Conservation (phyloP, 73 alveolate species). For the Paramecium sexaurelia region DNA sequence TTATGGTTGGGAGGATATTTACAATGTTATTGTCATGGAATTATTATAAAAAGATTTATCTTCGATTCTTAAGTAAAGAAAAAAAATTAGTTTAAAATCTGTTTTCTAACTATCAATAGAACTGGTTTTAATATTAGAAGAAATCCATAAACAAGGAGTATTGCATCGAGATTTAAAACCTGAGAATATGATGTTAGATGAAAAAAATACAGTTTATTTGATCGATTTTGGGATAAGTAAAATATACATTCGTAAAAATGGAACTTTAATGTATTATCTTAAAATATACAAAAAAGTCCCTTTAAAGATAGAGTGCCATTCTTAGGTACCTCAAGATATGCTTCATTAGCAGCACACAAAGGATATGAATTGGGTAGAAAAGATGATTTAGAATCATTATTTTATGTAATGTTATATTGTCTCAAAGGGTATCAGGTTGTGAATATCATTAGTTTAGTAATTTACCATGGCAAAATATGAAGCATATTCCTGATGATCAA, state of each 20-base stretch:
- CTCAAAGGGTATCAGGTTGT: constrained; percentile 58
- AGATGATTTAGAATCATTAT: constrained; percentile 82
- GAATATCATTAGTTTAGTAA: neutral
- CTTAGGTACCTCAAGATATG: constrained; percentile 81
- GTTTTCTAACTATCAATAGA: constrained; percentile 37
- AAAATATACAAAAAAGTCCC: neutral
- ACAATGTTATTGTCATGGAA: constrained; percentile 50
- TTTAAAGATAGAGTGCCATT: constrained; percentile 47
- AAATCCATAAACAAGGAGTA: constrained; percentile 33
- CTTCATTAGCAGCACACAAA: constrained; percentile 80
- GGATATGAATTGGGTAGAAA: constrained; percentile 89
- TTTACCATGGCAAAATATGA: constrained; percentile 95
- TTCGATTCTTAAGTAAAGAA: constrained; percentile 30
- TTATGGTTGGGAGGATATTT: constrained; percentile 55
- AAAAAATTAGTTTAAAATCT: constrained; percentile 59
- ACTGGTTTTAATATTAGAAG: constrained; percentile 36
- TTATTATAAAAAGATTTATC: constrained; percentile 49
- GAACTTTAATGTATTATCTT: constrained; percentile 54
- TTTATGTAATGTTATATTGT: constrained; percentile 80
- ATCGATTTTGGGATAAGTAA: constrained; percentile 95
- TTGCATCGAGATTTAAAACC: constrained; percentile 31
- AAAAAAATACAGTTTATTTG: constrained; percentile 61
- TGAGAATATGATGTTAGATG: constrained; percentile 22
- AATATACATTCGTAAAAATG: constrained; percentile 72
- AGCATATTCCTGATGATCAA: constrained; percentile 86